Conservation (phyloP, 768 basidiomycete genomes). For the Lactarius hengduanensis region DNA sequence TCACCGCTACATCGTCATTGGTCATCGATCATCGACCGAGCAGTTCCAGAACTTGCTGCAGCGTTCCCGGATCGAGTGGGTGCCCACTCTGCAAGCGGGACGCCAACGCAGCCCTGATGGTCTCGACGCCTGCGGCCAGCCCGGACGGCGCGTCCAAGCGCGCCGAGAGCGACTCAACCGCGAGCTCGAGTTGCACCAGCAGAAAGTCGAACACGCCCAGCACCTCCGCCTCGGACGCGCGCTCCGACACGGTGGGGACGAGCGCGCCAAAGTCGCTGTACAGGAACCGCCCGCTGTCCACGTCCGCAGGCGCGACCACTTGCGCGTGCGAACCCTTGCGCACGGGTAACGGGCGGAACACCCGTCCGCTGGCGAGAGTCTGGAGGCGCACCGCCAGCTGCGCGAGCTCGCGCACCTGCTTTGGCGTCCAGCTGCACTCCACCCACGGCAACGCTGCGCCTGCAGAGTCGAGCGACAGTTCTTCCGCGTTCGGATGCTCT, state of each 20-base stretch:
- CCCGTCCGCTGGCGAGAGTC: slow-evolving; percentile 54
- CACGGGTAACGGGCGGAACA: slow-evolving; percentile 26
- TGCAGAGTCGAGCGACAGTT: slow-evolving; percentile 47
- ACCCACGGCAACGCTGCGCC: neutral
- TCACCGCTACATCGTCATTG: too few species aligned
- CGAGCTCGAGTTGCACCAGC: slow-evolving; percentile 73
- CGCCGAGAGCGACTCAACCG: slow-evolving; percentile 32
- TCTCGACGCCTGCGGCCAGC: slow-evolving; percentile 1
- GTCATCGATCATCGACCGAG: neutral
- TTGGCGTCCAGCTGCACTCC: slow-evolving; percentile 50
- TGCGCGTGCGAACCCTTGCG: slow-evolving; percentile 28
- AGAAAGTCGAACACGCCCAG: slow-evolving; percentile 75
- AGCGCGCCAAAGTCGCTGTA: slow-evolving; percentile 52
- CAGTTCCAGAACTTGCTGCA: slow-evolving; percentile 25
- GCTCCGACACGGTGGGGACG: slow-evolving; percentile 66
- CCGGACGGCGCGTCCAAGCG: slow-evolving; percentile 14
- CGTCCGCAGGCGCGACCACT: slow-evolving; percentile 29
- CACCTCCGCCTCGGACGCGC: slow-evolving; percentile 69
- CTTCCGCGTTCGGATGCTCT: slow-evolving; percentile 38
- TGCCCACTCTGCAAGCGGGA: slow-evolving; percentile 14
- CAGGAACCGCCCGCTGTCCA: slow-evolving; percentile 12
- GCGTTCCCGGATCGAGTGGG: slow-evolving; percentile 19
- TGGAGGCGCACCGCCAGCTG: slow-evolving; percentile 77
- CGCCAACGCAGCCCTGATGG: slow-evolving; percentile 16
- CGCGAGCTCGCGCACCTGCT: slow-evolving; percentile 72